A percentile compares a stretch with the other conserved stretches of the same genome.
These are phyloP conservation scores for Pittosporum tobira DNA, from an alignment of 129 eudicot genomes.

Conservation along the genomic window DNA sequence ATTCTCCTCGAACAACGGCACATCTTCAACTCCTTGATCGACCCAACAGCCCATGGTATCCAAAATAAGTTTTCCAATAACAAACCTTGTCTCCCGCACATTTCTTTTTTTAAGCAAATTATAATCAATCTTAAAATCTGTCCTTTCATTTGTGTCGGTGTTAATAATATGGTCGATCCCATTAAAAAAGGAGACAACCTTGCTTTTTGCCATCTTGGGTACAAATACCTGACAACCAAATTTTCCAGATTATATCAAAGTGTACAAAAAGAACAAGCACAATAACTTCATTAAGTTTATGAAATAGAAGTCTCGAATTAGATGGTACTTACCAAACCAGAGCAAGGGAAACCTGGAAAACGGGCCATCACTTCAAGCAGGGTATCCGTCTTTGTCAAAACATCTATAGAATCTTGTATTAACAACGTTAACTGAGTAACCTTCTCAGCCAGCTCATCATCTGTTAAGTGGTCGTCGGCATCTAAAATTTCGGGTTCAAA, in stretches of 20 bases:
- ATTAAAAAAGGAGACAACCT: constrained; percentile 28
- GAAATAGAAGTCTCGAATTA: neutral
- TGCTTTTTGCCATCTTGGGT: constrained; percentile 27
- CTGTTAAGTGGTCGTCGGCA: constrained; percentile 30
- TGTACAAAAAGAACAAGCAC: neutral
- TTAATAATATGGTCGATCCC: constrained; percentile 17
- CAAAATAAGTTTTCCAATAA: constrained; percentile 64
- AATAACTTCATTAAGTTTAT: constrained; percentile 1
- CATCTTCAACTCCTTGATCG: neutral
- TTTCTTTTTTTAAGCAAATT: constrained; percentile 42
- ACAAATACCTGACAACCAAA: constrained; percentile 50
- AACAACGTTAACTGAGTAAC: constrained; percentile 32
- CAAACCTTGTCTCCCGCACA: constrained; percentile 43
- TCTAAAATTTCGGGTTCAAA: constrained; percentile 58
- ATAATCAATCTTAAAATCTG: constrained; percentile 31
- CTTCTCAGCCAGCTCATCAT: constrained; percentile 54
- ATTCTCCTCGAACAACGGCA: constrained; percentile 4
- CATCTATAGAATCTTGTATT: constrained; percentile 35
- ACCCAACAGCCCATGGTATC: constrained; percentile 40
- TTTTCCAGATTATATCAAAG: neutral
- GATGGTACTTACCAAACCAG: constrained; percentile 54
- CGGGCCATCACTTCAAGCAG: constrained; percentile 34
- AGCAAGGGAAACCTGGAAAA: constrained; percentile 34
- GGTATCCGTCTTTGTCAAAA: constrained; percentile 34
- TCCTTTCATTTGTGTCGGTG: constrained; percentile 21